These are phyloP conservation scores for Penicillium simplicissimum DNA, from an alignment of 495 filamentous ascomycete genomes.

Conservation along the genomic window DNA sequence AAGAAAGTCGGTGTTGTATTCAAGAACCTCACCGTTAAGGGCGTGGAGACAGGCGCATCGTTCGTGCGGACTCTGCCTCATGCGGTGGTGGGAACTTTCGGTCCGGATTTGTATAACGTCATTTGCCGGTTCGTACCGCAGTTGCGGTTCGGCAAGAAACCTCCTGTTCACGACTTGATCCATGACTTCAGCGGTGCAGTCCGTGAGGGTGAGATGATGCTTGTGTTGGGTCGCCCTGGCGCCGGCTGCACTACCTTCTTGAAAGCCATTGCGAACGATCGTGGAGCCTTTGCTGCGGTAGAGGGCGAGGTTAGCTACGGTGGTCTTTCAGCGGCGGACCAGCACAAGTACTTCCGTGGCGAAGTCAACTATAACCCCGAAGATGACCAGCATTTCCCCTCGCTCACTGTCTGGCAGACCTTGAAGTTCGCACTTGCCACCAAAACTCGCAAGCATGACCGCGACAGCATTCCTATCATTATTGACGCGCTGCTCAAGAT, in stretches of 20 bases:
- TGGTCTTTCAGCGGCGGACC: slow-evolving; percentile 69
- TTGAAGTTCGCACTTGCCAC: slow-evolving; percentile 80
- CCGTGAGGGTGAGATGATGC: slow-evolving; percentile 78
- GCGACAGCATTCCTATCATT: slow-evolving; percentile 65
- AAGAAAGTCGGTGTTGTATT: slow-evolving; percentile 88
- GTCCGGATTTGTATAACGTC: slow-evolving; percentile 76
- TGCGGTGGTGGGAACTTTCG: slow-evolving; percentile 80
- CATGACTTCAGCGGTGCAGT: slow-evolving; percentile 79
- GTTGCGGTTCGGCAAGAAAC: slow-evolving; percentile 54
- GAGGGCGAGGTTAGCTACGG: slow-evolving; percentile 75
- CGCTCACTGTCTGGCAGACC: slow-evolving; percentile 77
- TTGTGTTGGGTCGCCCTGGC: slow-evolving; percentile 79
- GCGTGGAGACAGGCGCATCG: slow-evolving; percentile 62
- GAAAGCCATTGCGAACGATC: slow-evolving; percentile 73
- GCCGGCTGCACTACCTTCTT: slow-evolving; percentile 81
- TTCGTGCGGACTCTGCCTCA: slow-evolving; percentile 76
- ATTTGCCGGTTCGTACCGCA: slow-evolving; percentile 63
- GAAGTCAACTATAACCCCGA: slow-evolving; percentile 84
- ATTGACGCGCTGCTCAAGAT: slow-evolving; percentile 64
- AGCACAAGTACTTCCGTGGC: slow-evolving; percentile 68
- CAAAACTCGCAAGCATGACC: slow-evolving; percentile 76
- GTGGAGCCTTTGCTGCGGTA: slow-evolving; percentile 63
- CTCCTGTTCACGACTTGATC: slow-evolving; percentile 61
- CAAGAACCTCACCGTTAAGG: slow-evolving; percentile 75
- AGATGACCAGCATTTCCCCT: slow-evolving; percentile 78